These are phyloP conservation scores for Rhizophagus prolifer DNA, from an alignment of 192 early-diverging fungal genomes.

Conservation along the genomic window DNA sequence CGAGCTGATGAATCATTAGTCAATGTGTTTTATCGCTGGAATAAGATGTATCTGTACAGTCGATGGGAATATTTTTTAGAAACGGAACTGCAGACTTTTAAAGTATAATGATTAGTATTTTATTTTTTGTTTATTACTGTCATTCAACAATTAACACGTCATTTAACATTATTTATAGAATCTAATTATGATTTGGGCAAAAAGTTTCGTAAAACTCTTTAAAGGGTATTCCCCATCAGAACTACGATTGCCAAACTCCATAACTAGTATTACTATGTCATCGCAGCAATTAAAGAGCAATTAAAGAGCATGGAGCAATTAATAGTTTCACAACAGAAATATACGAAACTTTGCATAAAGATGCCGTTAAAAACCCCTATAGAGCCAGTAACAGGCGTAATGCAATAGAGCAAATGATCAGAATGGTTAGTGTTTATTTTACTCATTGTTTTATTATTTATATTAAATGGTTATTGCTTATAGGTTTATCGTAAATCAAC, in stretches of 20 bases:
- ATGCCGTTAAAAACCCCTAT: neutral
- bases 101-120: neutral
- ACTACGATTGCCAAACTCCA: neutral
- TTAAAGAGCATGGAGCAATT: neutral
- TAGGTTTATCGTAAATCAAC: too few species aligned
- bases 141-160: neutral
- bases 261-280: neutral
- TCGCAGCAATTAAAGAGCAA: too few species aligned
- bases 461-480: too few species aligned
- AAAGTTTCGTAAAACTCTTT: neutral
- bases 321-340: neutral
- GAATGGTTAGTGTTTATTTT: too few species aligned
- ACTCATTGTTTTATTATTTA: too few species aligned
- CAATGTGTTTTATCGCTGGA: neutral
- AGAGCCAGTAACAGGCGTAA: neutral
- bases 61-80: neutral
- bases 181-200: neutral
- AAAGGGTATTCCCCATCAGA: neutral
- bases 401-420: neutral
- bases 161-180: neutral
- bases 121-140: neutral
- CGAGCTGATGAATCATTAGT: neutral
- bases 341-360: neutral
- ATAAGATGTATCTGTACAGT: neutral
- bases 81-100: neutral